Evolutionary conservation across 139 green algal genomes (phyloP).

Genomic region (Chlamydomonas sp.): DNA sequence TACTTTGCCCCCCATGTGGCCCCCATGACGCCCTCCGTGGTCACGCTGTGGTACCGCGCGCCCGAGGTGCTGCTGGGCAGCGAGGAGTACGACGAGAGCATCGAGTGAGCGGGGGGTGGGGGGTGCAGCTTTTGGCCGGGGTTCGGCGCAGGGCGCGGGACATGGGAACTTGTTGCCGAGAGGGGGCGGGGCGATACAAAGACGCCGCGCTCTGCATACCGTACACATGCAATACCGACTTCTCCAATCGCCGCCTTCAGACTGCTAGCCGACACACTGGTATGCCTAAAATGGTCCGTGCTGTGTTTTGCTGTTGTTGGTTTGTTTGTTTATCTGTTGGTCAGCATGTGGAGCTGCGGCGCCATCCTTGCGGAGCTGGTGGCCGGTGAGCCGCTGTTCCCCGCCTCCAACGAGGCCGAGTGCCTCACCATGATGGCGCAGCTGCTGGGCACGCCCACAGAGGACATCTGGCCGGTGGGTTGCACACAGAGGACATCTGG

Average conservation of each 20-base stretch:
- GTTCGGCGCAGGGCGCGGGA: too few species aligned
- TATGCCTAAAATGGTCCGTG: too few species aligned
- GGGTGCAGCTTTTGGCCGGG: too few species aligned
- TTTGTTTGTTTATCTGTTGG: conserved; percentile 31
- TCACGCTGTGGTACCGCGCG: conserved; percentile 55
- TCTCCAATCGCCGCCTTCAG: too few species aligned
- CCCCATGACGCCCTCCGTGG: conserved; percentile 51
- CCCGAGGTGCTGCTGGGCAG: conserved; percentile 50
- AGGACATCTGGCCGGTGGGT: conserved; percentile 75
- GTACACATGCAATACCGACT: too few species aligned
- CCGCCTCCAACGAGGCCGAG: conserved; percentile 59
- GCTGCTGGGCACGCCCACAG: conserved; percentile 70
- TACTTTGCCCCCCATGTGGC: conserved; percentile 39
- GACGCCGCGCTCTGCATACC: too few species aligned
- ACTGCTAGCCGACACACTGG: too few species aligned
- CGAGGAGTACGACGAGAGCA: conserved; percentile 46
- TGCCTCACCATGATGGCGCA: conserved; percentile 62
- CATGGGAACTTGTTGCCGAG: too few species aligned
- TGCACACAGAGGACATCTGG: too few species aligned
- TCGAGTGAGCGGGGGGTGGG: conserved; percentile 12
- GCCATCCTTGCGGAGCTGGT: conserved; percentile 80
- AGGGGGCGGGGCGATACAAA: too few species aligned
- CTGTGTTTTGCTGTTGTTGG: conserved; percentile 66
- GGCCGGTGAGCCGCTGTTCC: conserved; percentile 68
- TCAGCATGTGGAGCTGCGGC: conserved; percentile 49